phyloP scores from a whole-genome alignment of 2,329 filamentous ascomycete genomes.

The Clathrospora elynae region DNA sequence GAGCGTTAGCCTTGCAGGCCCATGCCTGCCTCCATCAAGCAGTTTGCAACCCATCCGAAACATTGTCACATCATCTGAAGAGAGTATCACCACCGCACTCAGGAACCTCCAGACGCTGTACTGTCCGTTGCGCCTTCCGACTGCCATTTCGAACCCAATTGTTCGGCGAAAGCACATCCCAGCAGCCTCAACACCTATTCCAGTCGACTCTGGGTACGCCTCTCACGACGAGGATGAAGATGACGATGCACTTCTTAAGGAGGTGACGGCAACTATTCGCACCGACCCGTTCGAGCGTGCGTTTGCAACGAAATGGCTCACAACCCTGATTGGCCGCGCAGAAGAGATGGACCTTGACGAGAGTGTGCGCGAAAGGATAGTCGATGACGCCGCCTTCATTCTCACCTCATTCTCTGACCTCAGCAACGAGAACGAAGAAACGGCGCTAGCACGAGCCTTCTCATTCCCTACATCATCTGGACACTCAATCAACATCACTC shows the following conservation, averaged over 20 bases:
- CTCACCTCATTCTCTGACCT: slow-evolving; percentile 40
- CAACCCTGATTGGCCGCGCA: slow-evolving; percentile 35
- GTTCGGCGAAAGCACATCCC: slow-evolving; percentile 19
- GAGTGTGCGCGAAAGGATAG: slow-evolving; percentile 25
- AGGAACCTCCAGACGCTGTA: slow-evolving; percentile 39
- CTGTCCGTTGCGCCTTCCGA: slow-evolving; percentile 42
- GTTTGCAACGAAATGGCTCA: slow-evolving; percentile 43
- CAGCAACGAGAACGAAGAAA: slow-evolving; percentile 28
- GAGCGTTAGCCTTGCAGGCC: slow-evolving; percentile 29
- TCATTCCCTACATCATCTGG: slow-evolving; percentile 25
- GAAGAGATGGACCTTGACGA: slow-evolving; percentile 37
- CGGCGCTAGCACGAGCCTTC: slow-evolving; percentile 41
- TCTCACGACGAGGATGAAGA: slow-evolving; percentile 42
- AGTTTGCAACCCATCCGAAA: slow-evolving; percentile 38
- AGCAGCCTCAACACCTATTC: slow-evolving; percentile 25
- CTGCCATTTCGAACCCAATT: slow-evolving; percentile 17
- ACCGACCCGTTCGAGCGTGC: slow-evolving; percentile 42
- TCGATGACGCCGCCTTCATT: slow-evolving; percentile 44
- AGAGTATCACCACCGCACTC: slow-evolving; percentile 30
- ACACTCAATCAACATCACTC: slow-evolving; percentile 27
- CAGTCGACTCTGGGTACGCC: slow-evolving; percentile 44
- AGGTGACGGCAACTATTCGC: slow-evolving; percentile 36
- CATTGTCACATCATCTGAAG: slow-evolving; percentile 27
- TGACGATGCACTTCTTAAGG: slow-evolving; percentile 24
- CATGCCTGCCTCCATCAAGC: slow-evolving; percentile 43